phyloP scores from a whole-genome alignment of 345 rosid genomes.

The Citropsis articulata region DNA sequence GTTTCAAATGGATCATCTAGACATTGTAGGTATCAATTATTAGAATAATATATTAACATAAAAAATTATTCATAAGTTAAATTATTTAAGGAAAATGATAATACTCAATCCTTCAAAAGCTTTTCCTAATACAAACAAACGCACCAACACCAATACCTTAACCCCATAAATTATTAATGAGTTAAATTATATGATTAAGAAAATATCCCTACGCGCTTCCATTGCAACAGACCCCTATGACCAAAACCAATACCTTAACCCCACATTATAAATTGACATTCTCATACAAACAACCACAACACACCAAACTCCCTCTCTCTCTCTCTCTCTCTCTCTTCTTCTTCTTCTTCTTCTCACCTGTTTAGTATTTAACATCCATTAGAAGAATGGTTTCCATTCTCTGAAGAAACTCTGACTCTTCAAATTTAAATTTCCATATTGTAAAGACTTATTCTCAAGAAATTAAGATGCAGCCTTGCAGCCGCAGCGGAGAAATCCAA shows the following conservation, averaged over 20 bases:
- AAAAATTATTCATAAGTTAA: no score
- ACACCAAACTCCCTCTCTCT: neutral
- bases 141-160: no score
- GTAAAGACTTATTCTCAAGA: no score
- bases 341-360: neutral
- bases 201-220: neutral
- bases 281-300: neutral
- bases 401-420: neutral
- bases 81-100: no score
- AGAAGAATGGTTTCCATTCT: neutral
- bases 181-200: neutral
- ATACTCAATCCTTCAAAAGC: no score
- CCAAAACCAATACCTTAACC: neutral
- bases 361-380: neutral
- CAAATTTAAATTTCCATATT: neutral
- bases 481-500: slow-evolving; percentile 46
- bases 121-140: no score
- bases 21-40: no score
- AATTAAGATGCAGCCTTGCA: slow-evolving; percentile 35
- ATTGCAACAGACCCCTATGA: neutral
- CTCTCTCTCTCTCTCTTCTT: no score
- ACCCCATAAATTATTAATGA: no score
- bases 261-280: neutral
- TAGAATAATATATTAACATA: no score
- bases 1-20: no score